A percentile compares a stretch with the other conserved stretches of the same genome.
phyloP scores from a whole-genome alignment of 2,329 filamentous ascomycete species.

The Botrytis aclada region DNA sequence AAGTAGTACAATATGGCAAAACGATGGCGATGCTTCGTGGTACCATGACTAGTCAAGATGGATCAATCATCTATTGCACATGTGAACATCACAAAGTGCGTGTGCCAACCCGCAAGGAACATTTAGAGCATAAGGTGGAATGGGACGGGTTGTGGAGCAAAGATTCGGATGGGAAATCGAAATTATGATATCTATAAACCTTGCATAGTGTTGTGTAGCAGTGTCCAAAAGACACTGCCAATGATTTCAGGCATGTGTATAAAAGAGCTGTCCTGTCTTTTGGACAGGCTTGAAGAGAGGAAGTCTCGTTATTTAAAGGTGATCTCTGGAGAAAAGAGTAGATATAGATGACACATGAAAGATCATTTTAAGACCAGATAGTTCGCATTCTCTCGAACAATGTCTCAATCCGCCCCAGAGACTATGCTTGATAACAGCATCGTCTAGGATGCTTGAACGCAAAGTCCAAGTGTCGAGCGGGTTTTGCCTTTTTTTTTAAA shows the following conservation, averaged over 20 bases:
- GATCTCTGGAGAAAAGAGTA: background rate
- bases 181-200: constrained; percentile 36
- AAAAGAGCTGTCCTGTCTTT: background rate
- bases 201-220: too few species aligned
- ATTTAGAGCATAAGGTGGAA: constrained; percentile 40
- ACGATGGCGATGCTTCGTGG: constrained; percentile 52
- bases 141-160: constrained; percentile 41
- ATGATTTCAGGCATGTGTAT: too few species aligned
- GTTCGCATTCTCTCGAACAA: background rate
- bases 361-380: background rate
- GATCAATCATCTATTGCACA: constrained; percentile 47
- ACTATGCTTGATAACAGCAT: background rate
- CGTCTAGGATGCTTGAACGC: background rate
- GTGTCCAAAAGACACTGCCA: background rate
- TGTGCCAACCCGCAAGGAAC: constrained; percentile 41
- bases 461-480: background rate
- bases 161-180: constrained; percentile 19
- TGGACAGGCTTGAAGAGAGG: background rate
- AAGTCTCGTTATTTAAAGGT: background rate
- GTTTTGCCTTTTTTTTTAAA: background rate
- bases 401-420: background rate
- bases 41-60: constrained; percentile 48
- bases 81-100: constrained; percentile 53
- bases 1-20: constrained; percentile 46
- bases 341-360: background rate